Evolutionary conservation across 1,284 basidiomycete species (phyloP).

Genomic region (Pascua guehoae): DNA sequence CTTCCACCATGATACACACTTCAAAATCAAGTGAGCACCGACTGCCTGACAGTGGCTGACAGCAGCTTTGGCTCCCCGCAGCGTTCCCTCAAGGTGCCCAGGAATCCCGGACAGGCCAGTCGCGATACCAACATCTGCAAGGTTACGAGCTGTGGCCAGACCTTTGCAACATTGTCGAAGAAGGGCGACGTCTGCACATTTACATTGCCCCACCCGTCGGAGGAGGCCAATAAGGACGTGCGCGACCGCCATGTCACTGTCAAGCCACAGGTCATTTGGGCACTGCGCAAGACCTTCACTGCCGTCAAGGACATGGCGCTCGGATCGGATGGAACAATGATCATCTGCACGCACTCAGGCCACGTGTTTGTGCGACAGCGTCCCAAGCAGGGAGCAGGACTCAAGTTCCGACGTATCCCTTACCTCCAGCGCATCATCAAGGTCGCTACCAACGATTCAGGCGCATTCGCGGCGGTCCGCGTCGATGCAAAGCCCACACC

Average conservation of each 20-base stretch:
- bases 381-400: slow-evolving; percentile 55
- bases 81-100: slow-evolving; percentile 14
- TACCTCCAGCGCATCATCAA: slow-evolving; percentile 77
- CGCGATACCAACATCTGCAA: slow-evolving; percentile 72
- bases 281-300: slow-evolving; percentile 77
- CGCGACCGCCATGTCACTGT: slow-evolving; percentile 53
- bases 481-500: slow-evolving; percentile 64
- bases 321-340: slow-evolving; percentile 79
- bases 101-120: slow-evolving; percentile 54
- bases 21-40: slow-evolving; percentile 64
- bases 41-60: slow-evolving; percentile 17
- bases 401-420: slow-evolving; percentile 78
- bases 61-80: slow-evolving; percentile 9
- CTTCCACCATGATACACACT: slow-evolving; percentile 70
- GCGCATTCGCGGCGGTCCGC: slow-evolving; percentile 81
- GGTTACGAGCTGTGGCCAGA: slow-evolving; percentile 73
- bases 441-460: slow-evolving; percentile 83
- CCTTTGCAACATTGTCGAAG: slow-evolving; percentile 78
- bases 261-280: slow-evolving; percentile 89
- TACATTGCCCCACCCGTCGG: slow-evolving; percentile 54
- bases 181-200: slow-evolving; percentile 93
- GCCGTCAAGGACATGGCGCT: slow-evolving; percentile 86
- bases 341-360: slow-evolving; percentile 89
- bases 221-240: slow-evolving; percentile 43
- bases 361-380: slow-evolving; percentile 85